These are phyloP conservation scores for Epichloe sibirici DNA, from an alignment of 2,329 filamentous ascomycete species.

Conservation along the genomic window DNA sequence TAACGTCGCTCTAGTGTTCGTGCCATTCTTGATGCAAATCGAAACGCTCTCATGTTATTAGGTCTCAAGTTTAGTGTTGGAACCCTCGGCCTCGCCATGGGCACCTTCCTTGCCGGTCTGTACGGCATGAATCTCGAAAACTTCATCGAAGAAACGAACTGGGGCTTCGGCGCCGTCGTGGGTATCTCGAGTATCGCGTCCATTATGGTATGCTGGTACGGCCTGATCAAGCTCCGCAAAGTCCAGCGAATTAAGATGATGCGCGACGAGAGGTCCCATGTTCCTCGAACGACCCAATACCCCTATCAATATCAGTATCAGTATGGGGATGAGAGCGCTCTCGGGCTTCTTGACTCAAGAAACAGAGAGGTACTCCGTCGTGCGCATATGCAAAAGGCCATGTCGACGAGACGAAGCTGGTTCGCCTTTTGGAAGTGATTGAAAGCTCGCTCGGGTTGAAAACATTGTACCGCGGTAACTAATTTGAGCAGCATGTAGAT, in stretches of 20 bases:
- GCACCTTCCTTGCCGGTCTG: constrained; percentile 93
- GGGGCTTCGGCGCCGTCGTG: constrained; percentile 72
- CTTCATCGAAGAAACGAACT: constrained; percentile 87
- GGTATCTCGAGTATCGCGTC: constrained; percentile 59
- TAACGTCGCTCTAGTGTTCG: constrained; percentile 53
- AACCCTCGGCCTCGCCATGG: constrained; percentile 85
- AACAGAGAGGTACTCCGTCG: constrained; percentile 42
- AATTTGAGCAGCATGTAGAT: constrained; percentile 4
- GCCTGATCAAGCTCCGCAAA: constrained; percentile 68
- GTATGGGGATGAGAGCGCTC: constrained; percentile 32
- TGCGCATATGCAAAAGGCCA: constrained; percentile 36
- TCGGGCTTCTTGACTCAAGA: constrained; percentile 38
- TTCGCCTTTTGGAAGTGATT: constrained; percentile 7
- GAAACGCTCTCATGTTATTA: constrained; percentile 93
- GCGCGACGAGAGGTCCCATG: constrained; percentile 27
- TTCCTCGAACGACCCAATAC: constrained; percentile 29
- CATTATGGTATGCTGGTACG: constrained; percentile 68
- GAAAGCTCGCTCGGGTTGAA: not conserved
- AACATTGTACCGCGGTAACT: not conserved
- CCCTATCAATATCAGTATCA: constrained; percentile 8
- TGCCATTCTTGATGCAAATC: constrained; percentile 94
- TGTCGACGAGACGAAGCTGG: constrained; percentile 22
- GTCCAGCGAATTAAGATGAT: constrained; percentile 85
- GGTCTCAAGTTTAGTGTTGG: constrained; percentile 95
- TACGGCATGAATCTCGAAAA: constrained; percentile 99